These are phyloP conservation scores for Malus hybrid DNA, from an alignment of 331 rosid species.

Conservation along the genomic window DNA sequence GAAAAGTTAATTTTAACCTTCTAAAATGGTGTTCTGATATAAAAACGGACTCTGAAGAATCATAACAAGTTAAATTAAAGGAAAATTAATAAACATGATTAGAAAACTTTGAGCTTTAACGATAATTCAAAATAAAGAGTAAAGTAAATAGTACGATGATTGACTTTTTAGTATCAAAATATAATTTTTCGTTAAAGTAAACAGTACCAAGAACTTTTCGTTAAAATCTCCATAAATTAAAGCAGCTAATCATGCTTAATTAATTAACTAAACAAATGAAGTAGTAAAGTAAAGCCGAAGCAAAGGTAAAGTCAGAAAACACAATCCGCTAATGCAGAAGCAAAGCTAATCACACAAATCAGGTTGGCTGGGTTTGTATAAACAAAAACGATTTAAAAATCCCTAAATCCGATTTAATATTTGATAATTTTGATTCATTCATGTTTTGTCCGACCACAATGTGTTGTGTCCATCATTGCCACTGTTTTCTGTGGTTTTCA, in stretches of 20 bases:
- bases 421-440: constrained; percentile 2
- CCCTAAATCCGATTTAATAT: constrained; percentile 1
- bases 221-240: neutral
- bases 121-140: too few relatives aligned
- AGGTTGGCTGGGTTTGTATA: constrained; percentile 16
- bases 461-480: constrained; percentile 21
- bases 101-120: too few relatives aligned
- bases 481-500: neutral
- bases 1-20: too few relatives aligned
- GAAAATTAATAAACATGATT: too few relatives aligned
- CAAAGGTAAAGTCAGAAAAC: neutral
- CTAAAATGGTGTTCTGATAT: too few relatives aligned
- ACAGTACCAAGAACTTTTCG: too few relatives aligned
- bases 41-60: too few relatives aligned
- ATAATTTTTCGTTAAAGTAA: too few relatives aligned
- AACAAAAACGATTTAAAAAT: neutral
- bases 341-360: neutral
- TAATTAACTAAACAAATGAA: neutral
- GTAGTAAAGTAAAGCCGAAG: neutral
- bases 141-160: too few relatives aligned
- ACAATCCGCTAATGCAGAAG: neutral
- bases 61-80: too few relatives aligned
- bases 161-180: too few relatives aligned
- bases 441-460: constrained; percentile 17
- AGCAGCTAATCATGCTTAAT: neutral